phyloP scores from a whole-genome alignment of 192 early-diverging fungal species.

The Cetraspora pellucida region DNA sequence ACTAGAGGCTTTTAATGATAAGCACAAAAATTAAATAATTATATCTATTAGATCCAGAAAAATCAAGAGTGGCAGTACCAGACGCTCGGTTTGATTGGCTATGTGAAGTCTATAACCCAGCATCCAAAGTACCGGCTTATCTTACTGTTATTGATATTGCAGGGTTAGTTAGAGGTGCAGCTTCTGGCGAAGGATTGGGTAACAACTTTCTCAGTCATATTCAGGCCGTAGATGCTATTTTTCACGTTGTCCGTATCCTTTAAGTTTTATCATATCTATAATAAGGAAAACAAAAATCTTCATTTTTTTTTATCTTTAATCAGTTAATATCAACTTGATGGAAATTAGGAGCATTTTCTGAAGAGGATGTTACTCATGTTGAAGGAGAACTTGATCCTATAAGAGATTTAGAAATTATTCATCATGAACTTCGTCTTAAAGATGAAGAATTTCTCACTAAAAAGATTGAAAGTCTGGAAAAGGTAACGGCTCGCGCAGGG shows the following conservation, averaged over 20 bases:
- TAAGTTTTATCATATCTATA: background rate
- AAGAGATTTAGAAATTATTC: constrained; percentile 93
- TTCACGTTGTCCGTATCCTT: constrained; percentile 72
- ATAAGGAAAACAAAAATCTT: background rate
- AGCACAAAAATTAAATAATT: too few relatives aligned
- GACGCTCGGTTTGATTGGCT: constrained; percentile 90
- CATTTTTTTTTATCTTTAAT: constrained; percentile 8
- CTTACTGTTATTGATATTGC: constrained; percentile 97
- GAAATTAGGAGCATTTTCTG: constrained; percentile 72
- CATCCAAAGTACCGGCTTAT: constrained; percentile 70
- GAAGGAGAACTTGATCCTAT: constrained; percentile 88
- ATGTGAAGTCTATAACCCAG: constrained; percentile 66
- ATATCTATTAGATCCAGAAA: constrained; percentile 72
- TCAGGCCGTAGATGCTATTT: constrained; percentile 81
- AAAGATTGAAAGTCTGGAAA: constrained; percentile 76
- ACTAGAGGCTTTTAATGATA: too few relatives aligned
- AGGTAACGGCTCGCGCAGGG: constrained; percentile 53
- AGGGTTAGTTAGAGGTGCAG: constrained; percentile 92
- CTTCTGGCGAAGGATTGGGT: constrained; percentile 77
- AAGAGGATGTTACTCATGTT: constrained; percentile 92
- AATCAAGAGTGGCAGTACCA: constrained; percentile 89
- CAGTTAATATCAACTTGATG: background rate
- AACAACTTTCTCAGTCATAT: constrained; percentile 97
- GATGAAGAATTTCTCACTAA: constrained; percentile 83
- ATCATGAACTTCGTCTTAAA: constrained; percentile 92